Evolutionary conservation across 2,329 filamentous ascomycete species (phyloP).

Genomic region (Rutstroemia sp.): DNA sequence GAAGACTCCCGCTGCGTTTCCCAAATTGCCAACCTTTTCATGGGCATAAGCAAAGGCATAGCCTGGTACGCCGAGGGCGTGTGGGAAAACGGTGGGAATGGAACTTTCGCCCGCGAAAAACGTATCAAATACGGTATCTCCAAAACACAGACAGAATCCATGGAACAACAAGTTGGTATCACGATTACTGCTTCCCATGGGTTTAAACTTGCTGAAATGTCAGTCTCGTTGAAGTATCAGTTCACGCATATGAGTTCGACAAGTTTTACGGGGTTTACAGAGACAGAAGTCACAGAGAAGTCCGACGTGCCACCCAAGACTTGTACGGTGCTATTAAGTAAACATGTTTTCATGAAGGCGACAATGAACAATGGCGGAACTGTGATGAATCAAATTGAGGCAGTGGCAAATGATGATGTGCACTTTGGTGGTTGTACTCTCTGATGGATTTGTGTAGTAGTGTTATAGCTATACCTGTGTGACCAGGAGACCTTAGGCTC

Average conservation of each 20-base stretch:
- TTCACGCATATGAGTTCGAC: neutral
- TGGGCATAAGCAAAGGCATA: too few species aligned
- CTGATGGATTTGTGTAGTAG: neutral
- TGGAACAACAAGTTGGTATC: neutral
- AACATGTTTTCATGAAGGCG: neutral
- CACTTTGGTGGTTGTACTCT: neutral
- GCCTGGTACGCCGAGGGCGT: neutral
- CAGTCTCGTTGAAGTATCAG: neutral
- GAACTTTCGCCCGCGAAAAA: neutral
- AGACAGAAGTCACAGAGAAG: neutral
- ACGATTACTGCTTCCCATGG: neutral
- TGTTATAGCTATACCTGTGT: too few species aligned
- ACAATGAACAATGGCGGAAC: neutral
- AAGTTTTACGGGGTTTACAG: neutral
- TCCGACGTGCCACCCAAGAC: neutral
- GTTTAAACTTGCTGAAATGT: neutral
- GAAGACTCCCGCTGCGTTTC: neutral
- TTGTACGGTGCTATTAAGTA: neutral
- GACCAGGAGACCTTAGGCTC: too few species aligned
- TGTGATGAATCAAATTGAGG: neutral
- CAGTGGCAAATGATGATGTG: neutral
- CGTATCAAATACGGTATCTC: neutral
- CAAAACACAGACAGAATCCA: neutral
- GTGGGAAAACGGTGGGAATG: neutral
- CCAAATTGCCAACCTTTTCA: neutral